Evolutionary conservation across 1,284 basidiomycete species (phyloP).

Genomic region (Pulveroboletus sp.): DNA sequence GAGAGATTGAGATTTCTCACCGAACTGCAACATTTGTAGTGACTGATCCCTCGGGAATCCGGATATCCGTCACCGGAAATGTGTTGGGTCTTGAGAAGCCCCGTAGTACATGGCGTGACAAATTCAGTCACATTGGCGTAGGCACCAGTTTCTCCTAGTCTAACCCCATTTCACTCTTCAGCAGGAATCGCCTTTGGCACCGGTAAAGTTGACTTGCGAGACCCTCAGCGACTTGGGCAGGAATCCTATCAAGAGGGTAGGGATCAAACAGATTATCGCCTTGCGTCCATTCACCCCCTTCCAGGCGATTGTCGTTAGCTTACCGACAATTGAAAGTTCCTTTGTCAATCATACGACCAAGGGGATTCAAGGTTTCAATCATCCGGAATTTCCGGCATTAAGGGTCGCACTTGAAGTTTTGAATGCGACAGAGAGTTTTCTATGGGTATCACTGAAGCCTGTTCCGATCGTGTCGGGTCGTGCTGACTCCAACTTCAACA

Average conservation of each 20-base stretch:
- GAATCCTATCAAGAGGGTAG: slow-evolving; percentile 71
- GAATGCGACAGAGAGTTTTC: slow-evolving; percentile 92
- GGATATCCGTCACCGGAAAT: slow-evolving; percentile 88
- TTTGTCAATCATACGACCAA: slow-evolving; percentile 82
- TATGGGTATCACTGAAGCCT: slow-evolving; percentile 65
- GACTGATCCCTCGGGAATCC: slow-evolving; percentile 74
- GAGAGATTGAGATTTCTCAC: background rate
- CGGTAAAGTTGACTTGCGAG: slow-evolving; percentile 66
- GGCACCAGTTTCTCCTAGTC: slow-evolving; percentile 2
- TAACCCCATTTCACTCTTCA: background rate
- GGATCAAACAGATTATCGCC: background rate
- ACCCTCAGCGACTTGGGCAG: slow-evolving; percentile 77
- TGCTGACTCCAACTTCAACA: slow-evolving; percentile 31
- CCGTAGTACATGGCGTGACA: slow-evolving; percentile 65
- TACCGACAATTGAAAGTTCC: slow-evolving; percentile 93
- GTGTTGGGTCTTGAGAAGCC: slow-evolving; percentile 73
- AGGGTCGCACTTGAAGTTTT: slow-evolving; percentile 85
- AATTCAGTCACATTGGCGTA: slow-evolving; percentile 63
- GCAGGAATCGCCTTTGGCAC: slow-evolving; percentile 56
- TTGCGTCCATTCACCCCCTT: slow-evolving; percentile 5
- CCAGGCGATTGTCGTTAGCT: slow-evolving; percentile 80
- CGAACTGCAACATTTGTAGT: slow-evolving; percentile 43
- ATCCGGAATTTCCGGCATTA: slow-evolving; percentile 84
- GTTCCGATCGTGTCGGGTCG: background rate
- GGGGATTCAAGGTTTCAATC: slow-evolving; percentile 74